These are phyloP conservation scores for Phytophthora rubi DNA, from an alignment of 352 stramenopile genomes.

Conservation along the genomic window DNA sequence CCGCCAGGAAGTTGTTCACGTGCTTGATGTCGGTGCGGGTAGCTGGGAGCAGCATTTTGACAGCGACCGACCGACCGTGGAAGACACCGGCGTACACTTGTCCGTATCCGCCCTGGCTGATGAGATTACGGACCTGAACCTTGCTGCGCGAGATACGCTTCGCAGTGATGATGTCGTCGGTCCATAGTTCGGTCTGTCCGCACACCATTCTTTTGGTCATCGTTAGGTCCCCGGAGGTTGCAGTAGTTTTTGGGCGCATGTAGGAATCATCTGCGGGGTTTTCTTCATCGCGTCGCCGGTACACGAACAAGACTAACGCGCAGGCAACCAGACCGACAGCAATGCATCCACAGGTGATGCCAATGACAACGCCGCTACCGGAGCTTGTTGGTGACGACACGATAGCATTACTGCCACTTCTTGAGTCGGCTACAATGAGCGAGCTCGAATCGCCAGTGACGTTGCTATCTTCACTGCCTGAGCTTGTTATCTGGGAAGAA, in stretches of 20 bases:
- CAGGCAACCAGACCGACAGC: neutral
- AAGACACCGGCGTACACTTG: conserved; percentile 43
- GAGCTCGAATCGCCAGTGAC: no score
- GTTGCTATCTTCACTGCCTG: no score
- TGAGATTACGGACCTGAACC: conserved; percentile 25
- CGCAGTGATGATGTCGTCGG: conserved; percentile 37
- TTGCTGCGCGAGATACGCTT: conserved; percentile 41
- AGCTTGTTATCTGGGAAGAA: no score
- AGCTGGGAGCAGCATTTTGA: conserved; percentile 41
- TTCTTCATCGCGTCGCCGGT: neutral
- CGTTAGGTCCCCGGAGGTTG: neutral
- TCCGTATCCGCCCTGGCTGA: conserved; percentile 35
- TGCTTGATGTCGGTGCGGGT: conserved; percentile 29
- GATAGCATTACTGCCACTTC: no score
- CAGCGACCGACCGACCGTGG: conserved; percentile 31
- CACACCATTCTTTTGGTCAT: neutral
- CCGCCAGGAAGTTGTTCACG: conserved; percentile 39
- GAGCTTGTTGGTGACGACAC: no score
- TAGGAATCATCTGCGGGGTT: neutral
- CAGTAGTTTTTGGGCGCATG: neutral
- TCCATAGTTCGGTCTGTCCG: conserved; percentile 25
- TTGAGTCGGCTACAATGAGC: no score
- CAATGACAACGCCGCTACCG: neutral
- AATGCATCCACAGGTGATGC: neutral
- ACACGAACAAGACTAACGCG: neutral